Conservation (phyloP, 805 yeast genomes). For the Candida sithepensis region DNA sequence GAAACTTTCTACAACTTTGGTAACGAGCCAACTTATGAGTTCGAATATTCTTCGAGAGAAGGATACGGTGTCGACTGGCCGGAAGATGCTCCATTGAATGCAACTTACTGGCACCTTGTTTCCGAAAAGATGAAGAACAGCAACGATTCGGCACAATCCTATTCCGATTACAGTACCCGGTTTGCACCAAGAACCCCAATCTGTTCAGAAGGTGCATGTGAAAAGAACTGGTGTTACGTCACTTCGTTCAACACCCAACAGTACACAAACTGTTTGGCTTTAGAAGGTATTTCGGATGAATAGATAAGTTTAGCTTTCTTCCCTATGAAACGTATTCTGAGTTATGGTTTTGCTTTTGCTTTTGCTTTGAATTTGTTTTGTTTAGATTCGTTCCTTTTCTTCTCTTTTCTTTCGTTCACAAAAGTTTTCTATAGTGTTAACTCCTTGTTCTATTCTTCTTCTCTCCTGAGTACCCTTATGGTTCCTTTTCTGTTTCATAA, state of each 20-base stretch:
- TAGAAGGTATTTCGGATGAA: neutral
- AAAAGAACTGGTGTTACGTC: constrained; percentile 38
- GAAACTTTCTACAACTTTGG: constrained; percentile 51
- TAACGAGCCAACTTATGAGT: constrained; percentile 59
- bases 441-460: neutral
- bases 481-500: neutral
- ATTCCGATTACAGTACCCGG: constrained; percentile 47
- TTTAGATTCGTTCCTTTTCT: neutral
- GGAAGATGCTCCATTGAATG: constrained; percentile 55
- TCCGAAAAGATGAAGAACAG: constrained; percentile 42
- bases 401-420: neutral
- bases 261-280: constrained; percentile 21
- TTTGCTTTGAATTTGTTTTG: too few species aligned
- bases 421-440: neutral
- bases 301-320: too few species aligned
- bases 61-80: constrained; percentile 61
- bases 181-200: constrained; percentile 50
- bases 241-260: constrained; percentile 36
- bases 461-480: neutral
- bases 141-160: constrained; percentile 44
- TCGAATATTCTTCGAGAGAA: constrained; percentile 63
- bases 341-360: too few species aligned
- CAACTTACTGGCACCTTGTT: constrained; percentile 62
- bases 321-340: too few species aligned
- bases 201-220: constrained; percentile 51